Evolutionary conservation across 164 flowering plant genomes (phyloP).

Genomic region (Stephania japonica): DNA sequence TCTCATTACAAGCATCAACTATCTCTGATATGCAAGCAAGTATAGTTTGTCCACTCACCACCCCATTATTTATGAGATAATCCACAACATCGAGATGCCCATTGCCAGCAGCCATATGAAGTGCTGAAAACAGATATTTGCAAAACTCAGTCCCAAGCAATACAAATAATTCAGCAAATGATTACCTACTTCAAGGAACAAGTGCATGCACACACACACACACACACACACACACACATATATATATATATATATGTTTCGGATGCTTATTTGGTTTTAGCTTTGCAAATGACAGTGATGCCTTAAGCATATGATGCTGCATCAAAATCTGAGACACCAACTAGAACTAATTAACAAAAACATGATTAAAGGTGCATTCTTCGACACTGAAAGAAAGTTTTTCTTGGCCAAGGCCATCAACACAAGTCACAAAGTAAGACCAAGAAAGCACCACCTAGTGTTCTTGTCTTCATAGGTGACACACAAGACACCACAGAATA

Average conservation of each 20-base stretch:
- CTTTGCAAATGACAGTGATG: background rate
- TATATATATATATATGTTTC: too few species aligned
- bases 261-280: background rate
- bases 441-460: too few species aligned
- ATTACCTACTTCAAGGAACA: background rate
- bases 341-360: background rate
- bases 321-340: background rate
- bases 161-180: background rate
- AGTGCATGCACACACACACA: background rate
- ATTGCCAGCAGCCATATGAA: slow-evolving; percentile 98
- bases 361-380: background rate
- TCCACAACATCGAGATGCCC: slow-evolving; percentile 76
- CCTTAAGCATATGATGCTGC: background rate
- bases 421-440: too few species aligned
- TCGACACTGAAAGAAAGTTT: too few species aligned
- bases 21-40: background rate
- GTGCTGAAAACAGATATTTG: slow-evolving; percentile 41
- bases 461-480: too few species aligned
- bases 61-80: slow-evolving; percentile 62
- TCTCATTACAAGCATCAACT: background rate
- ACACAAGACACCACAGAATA: too few species aligned
- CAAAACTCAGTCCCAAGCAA: background rate
- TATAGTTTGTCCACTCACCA: slow-evolving; percentile 35
- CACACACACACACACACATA: too few species aligned
- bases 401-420: too few species aligned